phyloP scores from a whole-genome alignment of 2,329 filamentous ascomycete species.

The Zymoseptoria brevis region DNA sequence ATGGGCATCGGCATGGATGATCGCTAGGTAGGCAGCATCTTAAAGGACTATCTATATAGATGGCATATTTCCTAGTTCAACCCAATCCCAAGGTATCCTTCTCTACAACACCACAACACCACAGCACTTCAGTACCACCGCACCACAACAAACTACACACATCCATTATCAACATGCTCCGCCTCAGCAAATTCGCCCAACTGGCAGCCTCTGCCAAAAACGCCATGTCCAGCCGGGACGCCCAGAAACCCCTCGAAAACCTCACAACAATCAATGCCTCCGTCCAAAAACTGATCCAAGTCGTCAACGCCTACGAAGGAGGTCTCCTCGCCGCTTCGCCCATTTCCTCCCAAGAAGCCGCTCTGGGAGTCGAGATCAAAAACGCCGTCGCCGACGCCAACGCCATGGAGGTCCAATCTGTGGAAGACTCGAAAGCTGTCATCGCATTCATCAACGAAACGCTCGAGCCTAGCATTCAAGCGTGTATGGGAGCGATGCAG shows the following conservation, averaged over 20 bases:
- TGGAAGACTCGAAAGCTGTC: constrained; percentile 11
- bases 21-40: not conserved
- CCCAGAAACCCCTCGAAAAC: constrained; percentile 13
- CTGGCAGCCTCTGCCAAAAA: constrained; percentile 15
- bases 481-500: constrained; percentile 12
- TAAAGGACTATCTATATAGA: not conserved
- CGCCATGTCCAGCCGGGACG: constrained; percentile 12
- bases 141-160: constrained; percentile 24
- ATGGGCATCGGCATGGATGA: not conserved
- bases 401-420: constrained; percentile 10
- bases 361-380: constrained; percentile 15
- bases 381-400: constrained; percentile 16
- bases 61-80: not conserved
- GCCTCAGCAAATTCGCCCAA: constrained; percentile 16
- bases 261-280: constrained; percentile 16
- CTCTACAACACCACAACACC: not conserved
- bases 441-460: constrained; percentile 13
- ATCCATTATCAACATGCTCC: too few species aligned
- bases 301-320: constrained; percentile 10
- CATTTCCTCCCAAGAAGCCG: constrained; percentile 18
- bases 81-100: not conserved
- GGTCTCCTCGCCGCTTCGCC: constrained; percentile 17
- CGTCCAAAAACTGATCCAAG: constrained; percentile 11
- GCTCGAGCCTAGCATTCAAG: constrained; percentile 13
- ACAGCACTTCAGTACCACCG: not conserved